Percentiles rank a stretch among this genome's conserved stretches.
Conservation (phyloP, 805 yeast genomes). For the Ogataea parapolymorpha region DNA sequence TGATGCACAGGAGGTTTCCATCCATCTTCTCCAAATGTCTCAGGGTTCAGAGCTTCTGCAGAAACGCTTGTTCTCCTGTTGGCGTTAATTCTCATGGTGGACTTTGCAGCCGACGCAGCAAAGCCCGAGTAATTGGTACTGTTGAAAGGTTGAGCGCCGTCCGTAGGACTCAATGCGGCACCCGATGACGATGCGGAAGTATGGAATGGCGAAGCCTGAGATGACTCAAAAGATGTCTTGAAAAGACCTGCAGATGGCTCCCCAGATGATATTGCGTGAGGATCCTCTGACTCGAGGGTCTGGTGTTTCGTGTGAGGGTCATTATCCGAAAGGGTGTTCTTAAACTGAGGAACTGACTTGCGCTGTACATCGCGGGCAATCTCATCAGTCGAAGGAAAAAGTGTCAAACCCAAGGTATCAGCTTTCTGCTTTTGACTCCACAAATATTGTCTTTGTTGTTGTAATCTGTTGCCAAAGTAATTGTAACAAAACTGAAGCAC, state of each 20-base stretch:
- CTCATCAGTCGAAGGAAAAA: constrained; percentile 16
- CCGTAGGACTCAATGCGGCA: background rate
- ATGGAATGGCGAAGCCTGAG: constrained; percentile 26
- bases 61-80: constrained; percentile 86
- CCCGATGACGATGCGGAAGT: constrained; percentile 21
- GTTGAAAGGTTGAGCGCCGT: background rate
- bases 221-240: constrained; percentile 23
- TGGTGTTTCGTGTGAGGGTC: constrained; percentile 55
- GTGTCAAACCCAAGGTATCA: constrained; percentile 46
- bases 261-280: constrained; percentile 8
- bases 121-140: constrained; percentile 17
- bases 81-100: constrained; percentile 65
- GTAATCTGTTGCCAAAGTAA: constrained; percentile 62
- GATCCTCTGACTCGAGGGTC: constrained; percentile 31
- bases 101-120: constrained; percentile 28
- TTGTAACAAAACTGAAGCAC: constrained; percentile 72
- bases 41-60: constrained; percentile 84
- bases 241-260: constrained; percentile 7
- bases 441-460: constrained; percentile 51
- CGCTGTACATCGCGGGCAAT: constrained; percentile 20
- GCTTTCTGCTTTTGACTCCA: constrained; percentile 52
- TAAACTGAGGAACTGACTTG: constrained; percentile 40
- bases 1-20: constrained; percentile 74
- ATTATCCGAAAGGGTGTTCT: constrained; percentile 59
- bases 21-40: constrained; percentile 57